Evolutionary conservation across 805 yeast species (phyloP), one percentile per base, ranked within the genome.

Genomic region (Suhomyces kilbournensis): DNA sequence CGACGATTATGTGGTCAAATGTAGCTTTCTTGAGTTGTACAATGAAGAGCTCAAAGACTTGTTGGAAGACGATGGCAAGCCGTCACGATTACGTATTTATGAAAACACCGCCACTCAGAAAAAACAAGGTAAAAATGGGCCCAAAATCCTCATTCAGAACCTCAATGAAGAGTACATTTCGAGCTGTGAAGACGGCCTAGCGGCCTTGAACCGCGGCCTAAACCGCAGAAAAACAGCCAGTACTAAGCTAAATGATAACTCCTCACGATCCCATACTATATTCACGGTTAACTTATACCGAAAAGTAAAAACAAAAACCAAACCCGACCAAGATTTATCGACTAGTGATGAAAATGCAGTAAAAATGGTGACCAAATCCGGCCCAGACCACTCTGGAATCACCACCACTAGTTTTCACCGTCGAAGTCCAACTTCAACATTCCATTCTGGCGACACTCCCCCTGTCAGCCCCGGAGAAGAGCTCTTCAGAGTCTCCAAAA

Each of bases 41-140:
- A 90, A 91, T 61, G 97, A 91, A 66, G 96, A 90, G 60, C 72
- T 92, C 47, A 77, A 81, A 47, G 97, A 91, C 63, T 75, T 91
- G 51, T 70, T 91, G 48, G 73, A 75, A 30, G 78, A 78, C 30
- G 88, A 82, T 49, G 55, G 65, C 20, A 61, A 57, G 39, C 34
- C 48, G 17, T 34, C 53, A 30, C 50, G 70, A 35, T 60, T 79
- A 44, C 65, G 75, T 40, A 76, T 79, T 4, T 74, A 68, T 54
- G 82, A 73, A 55, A 63, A 57, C 55, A 17, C 42, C 3, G 10
- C n/a, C n/a, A 17, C 3, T 17, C 20, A n/a, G 4, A 20, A 26
- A 6, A 25, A 28, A 12, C 14, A 3, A 5, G 32, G 22, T 2
- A 46, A 46, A 22, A 20, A 6, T 10, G 26, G 15, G 14, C 14